Evolutionary conservation across 495 filamentous ascomycete genomes (phyloP).

Genomic region (Letharia lupina): DNA sequence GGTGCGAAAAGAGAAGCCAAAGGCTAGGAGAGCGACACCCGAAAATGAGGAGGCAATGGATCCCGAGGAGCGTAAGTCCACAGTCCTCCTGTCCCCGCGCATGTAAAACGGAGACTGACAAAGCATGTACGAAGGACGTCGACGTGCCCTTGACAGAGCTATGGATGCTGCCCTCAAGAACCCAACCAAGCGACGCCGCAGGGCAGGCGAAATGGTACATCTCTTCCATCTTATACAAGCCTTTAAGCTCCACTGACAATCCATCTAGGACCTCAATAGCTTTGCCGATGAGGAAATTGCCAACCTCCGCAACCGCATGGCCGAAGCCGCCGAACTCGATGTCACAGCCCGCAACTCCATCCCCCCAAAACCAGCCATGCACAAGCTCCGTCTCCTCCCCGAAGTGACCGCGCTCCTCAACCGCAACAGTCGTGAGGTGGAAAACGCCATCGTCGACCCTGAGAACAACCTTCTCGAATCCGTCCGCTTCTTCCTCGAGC

Average conservation of each 20-base stretch:
- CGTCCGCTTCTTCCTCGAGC: constrained; percentile 95
- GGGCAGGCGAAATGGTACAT: constrained; percentile 81
- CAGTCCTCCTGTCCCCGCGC: background rate
- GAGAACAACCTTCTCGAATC: constrained; percentile 92
- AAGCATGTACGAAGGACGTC: constrained; percentile 55
- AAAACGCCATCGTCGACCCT: constrained; percentile 75
- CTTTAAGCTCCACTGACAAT: constrained; percentile 21
- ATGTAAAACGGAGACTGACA: constrained; percentile 25
- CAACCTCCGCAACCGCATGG: constrained; percentile 81
- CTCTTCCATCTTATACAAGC: background rate
- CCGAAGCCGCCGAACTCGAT: constrained; percentile 80
- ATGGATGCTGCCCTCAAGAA: constrained; percentile 85
- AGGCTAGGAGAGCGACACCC: constrained; percentile 37
- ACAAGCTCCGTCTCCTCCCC: constrained; percentile 91
- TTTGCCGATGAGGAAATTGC: constrained; percentile 86
- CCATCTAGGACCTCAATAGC: constrained; percentile 70
- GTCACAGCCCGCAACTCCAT: constrained; percentile 66
- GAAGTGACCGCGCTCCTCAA: constrained; percentile 84
- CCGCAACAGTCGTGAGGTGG: constrained; percentile 64
- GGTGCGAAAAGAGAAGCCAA: constrained; percentile 40
- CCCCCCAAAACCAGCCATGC: constrained; percentile 59
- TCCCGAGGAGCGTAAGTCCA: constrained; percentile 44
- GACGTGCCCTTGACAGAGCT: constrained; percentile 68
- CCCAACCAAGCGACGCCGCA: constrained; percentile 68
- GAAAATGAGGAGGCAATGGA: constrained; percentile 57